phyloP scores from a whole-genome alignment of 768 basidiomycete species.

The Boletus reticuloceps region DNA sequence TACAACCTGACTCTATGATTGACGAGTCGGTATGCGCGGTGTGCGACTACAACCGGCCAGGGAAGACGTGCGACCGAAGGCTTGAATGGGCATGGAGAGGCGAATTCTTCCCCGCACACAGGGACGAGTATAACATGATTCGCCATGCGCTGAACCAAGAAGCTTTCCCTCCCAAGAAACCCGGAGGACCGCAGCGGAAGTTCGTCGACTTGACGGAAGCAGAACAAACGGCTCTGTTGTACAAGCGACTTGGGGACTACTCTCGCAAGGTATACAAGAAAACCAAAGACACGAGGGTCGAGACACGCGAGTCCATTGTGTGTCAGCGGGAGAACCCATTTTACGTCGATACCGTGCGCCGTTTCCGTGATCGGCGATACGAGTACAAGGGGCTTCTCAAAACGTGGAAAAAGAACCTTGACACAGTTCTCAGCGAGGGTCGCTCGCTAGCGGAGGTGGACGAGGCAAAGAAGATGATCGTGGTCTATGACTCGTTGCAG shows the following conservation, averaged over 20 bases:
- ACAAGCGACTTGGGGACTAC: constrained; percentile 97
- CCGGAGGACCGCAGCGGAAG: constrained; percentile 69
- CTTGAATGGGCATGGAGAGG: constrained; percentile 99
- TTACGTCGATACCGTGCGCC: constrained; percentile 97
- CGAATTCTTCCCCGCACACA: constrained; percentile 94
- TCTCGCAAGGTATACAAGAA: constrained; percentile 99
- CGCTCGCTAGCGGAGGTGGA: constrained; percentile 82
- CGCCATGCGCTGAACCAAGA: constrained; percentile 95
- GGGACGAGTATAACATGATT: constrained; percentile 99
- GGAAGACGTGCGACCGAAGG: constrained; percentile 90
- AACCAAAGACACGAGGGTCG: constrained; percentile 95
- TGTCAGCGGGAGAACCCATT: constrained; percentile 98
- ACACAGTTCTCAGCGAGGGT: constrained; percentile 63
- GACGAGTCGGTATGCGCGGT: constrained; percentile 96
- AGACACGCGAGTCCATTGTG: constrained; percentile 90
- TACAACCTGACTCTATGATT: constrained; percentile 97
- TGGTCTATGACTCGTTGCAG: constrained; percentile 96
- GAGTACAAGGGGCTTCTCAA: constrained; percentile 99
- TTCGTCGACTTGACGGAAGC: constrained; percentile 79
- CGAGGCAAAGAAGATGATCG: constrained; percentile 99
- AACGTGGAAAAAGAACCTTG: constrained; percentile 99
- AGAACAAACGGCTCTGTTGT: constrained; percentile 89
- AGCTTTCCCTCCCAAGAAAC: constrained; percentile 77
- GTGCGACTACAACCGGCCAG: constrained; percentile 96
- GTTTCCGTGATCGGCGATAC: constrained; percentile 96